These are phyloP conservation scores for Mortierella sp. DNA, from an alignment of 371 early-diverging fungal genomes.

Conservation along the genomic window DNA sequence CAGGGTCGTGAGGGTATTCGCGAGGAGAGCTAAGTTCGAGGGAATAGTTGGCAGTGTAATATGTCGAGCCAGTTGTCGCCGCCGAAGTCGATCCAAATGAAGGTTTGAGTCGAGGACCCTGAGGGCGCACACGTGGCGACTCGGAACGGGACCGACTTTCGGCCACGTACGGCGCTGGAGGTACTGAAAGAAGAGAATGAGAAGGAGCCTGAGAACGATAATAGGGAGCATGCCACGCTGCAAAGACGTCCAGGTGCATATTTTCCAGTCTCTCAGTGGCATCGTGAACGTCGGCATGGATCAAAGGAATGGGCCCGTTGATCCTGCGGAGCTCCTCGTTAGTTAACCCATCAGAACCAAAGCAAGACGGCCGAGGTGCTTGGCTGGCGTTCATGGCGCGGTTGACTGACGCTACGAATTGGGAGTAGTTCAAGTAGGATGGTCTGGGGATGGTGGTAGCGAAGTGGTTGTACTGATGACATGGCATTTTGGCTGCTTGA, in stretches of 20 bases:
- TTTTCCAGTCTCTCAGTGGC: background rate
- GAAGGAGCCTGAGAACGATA: background rate
- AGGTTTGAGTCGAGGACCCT: background rate
- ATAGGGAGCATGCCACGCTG: background rate
- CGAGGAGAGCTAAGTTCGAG: background rate
- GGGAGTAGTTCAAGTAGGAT: background rate
- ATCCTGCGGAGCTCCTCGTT: conserved; percentile 9
- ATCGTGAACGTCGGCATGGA: background rate
- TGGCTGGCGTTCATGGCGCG: background rate
- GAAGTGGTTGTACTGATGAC: background rate
- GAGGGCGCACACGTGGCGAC: background rate
- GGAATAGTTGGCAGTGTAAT: too few relatives aligned
- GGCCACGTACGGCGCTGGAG: background rate
- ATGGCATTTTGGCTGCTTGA: background rate
- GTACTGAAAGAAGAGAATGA: background rate
- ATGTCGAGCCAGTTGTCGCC: background rate
- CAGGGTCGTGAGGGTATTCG: background rate
- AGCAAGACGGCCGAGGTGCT: background rate
- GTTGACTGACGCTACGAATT: background rate
- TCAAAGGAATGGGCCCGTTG: background rate
- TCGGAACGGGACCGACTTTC: background rate
- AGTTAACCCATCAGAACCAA: background rate
- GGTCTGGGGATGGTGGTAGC: background rate
- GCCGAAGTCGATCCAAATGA: background rate
- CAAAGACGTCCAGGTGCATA: background rate